phyloP scores from a whole-genome alignment of 768 basidiomycete genomes.

The Floccularia luteovirens region DNA sequence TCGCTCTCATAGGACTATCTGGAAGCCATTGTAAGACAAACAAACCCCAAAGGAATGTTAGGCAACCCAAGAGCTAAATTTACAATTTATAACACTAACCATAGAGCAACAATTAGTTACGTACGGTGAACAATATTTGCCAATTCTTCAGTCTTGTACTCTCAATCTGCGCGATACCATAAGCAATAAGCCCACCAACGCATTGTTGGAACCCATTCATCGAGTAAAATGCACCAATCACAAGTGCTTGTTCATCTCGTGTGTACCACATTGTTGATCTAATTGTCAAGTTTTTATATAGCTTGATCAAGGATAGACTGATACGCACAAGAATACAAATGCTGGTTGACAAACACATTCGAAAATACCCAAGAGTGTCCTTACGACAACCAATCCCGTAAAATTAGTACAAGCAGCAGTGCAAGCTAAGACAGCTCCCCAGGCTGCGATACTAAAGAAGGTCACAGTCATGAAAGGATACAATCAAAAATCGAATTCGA shows the following conservation, averaged over 20 bases:
- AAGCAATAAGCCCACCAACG: conserved; percentile 41
- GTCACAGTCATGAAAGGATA: background rate
- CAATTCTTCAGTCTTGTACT: conserved; percentile 35
- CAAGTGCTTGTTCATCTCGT: conserved; percentile 39
- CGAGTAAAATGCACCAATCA: conserved; percentile 35
- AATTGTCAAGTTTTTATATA: background rate
- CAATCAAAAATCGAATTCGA: background rate
- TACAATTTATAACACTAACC: background rate
- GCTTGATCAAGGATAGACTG: background rate
- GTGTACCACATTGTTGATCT: conserved; percentile 48
- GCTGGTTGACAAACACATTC: conserved; percentile 42
- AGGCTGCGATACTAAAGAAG: conserved; percentile 21
- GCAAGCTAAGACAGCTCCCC: conserved; percentile 41
- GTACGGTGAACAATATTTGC: conserved; percentile 37
- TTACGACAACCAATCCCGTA: conserved; percentile 32
- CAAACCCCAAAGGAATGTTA: conserved; percentile 39
- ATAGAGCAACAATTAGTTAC: background rate
- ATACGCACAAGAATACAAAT: conserved; percentile 32
- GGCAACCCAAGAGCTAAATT: conserved; percentile 29
- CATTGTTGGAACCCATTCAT: conserved; percentile 43
- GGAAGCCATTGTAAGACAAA: conserved; percentile 45
- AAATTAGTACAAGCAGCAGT: conserved; percentile 41
- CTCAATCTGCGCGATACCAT: conserved; percentile 38
- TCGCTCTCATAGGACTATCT: conserved; percentile 38
- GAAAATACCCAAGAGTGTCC: conserved; percentile 39